Conservation (phyloP, 2,329 filamentous ascomycete species). For the Pyrenochaeta sp. region DNA sequence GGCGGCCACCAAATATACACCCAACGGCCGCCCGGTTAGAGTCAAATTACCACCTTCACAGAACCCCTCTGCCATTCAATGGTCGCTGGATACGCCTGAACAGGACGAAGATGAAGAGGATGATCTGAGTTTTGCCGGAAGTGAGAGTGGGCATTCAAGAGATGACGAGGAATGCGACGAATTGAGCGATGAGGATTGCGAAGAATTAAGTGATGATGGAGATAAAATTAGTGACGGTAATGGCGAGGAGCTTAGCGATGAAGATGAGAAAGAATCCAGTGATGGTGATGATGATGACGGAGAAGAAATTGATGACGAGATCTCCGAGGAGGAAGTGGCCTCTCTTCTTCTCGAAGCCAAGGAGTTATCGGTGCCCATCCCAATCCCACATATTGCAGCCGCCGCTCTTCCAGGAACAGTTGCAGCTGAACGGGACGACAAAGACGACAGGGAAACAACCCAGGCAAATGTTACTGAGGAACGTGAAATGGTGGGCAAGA, state of each 20-base stretch:
- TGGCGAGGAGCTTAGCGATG: background rate
- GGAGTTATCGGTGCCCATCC: background rate
- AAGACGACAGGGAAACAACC: background rate
- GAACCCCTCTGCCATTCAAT: background rate
- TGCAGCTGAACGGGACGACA: background rate
- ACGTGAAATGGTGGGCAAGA: background rate
- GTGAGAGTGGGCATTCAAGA: background rate
- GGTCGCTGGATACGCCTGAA: background rate
- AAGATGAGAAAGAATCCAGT: background rate
- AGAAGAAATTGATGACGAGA: background rate
- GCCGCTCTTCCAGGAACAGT: background rate
- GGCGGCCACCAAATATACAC: background rate
- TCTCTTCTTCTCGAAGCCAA: background rate
- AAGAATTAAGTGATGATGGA: background rate
- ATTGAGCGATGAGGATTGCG: background rate
- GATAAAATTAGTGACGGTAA: background rate
- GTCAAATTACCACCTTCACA: background rate
- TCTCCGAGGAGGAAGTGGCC: background rate
- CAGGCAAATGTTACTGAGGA: background rate
- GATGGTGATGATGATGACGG: background rate
- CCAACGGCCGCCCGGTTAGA: background rate
- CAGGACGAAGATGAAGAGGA: background rate
- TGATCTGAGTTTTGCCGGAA: background rate
- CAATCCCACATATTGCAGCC: background rate
- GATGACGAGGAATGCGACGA: background rate